Percentiles rank a stretch among this genome's conserved stretches.
Conservation (phyloP, 2,329 filamentous ascomycete genomes). For the Calcarisporium arbuscula region DNA sequence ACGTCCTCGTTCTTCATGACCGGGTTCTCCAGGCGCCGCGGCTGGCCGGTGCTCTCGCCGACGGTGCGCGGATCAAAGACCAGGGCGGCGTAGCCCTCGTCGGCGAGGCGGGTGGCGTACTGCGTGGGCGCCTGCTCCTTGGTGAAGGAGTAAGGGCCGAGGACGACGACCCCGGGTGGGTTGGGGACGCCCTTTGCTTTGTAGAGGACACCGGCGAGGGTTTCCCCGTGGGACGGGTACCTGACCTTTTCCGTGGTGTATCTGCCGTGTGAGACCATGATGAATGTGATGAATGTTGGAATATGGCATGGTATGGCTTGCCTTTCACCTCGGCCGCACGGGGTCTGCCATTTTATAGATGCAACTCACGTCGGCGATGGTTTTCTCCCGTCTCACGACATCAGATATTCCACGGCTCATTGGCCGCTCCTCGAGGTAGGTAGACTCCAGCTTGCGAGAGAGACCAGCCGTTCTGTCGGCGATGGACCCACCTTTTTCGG, state of each 20-base stretch:
- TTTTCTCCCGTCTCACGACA: too few relatives aligned
- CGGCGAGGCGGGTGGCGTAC: constrained; percentile 22
- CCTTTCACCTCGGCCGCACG: too few relatives aligned
- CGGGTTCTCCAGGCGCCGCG: constrained; percentile 21
- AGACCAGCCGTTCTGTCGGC: too few relatives aligned
- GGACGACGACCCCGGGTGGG: constrained; percentile 21
- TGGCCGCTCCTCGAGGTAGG: too few relatives aligned
- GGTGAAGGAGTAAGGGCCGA: constrained; percentile 19
- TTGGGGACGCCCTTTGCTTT: constrained; percentile 15
- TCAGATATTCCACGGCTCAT: too few relatives aligned
- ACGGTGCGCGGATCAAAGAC: constrained; percentile 25
- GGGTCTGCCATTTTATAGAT: too few relatives aligned
- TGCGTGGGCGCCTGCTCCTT: constrained; percentile 24
- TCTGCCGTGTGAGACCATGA: constrained; percentile 18
- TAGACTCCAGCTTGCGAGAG: too few relatives aligned
- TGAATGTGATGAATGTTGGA: constrained; percentile 1
- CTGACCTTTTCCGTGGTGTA: constrained; percentile 19
- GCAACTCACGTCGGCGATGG: too few relatives aligned
- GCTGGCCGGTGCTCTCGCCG: constrained; percentile 21
- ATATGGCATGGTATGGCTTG: too few relatives aligned
- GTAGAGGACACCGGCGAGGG: constrained; percentile 13
- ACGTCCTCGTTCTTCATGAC: constrained; percentile 24
- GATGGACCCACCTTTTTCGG: too few relatives aligned
- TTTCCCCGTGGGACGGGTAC: constrained; percentile 21
- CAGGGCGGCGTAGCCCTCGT: constrained; percentile 23